phyloP scores from a whole-genome alignment of 495 filamentous ascomycete species.

The Diplogelasinospora grovesii region DNA sequence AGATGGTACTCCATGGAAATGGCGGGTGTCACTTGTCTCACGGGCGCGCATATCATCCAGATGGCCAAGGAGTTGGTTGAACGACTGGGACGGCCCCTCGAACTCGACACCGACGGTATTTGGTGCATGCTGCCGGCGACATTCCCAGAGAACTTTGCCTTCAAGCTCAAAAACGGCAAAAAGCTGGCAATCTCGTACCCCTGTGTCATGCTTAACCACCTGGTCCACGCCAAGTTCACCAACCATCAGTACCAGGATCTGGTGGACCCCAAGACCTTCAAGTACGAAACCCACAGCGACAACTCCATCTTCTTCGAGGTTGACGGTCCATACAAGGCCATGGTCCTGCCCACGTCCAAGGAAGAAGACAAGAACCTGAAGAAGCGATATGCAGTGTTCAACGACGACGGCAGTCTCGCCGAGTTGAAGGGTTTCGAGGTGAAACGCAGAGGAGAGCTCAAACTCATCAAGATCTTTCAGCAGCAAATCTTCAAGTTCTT shows the following conservation, averaged over 20 bases:
- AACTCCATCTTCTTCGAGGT: conserved; percentile 99
- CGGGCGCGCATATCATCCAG: conserved; percentile 95
- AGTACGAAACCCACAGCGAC: conserved; percentile 92
- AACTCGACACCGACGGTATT: conserved; percentile 99
- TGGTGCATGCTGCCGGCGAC: conserved; percentile 99
- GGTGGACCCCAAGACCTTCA: conserved; percentile 68
- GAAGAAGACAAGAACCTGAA: conserved; percentile 99
- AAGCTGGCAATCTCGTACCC: conserved; percentile 93
- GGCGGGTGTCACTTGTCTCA: conserved; percentile 97
- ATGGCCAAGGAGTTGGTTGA: conserved; percentile 93
- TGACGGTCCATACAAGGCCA: conserved; percentile 93
- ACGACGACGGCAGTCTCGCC: conserved; percentile 92
- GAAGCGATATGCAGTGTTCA: conserved; percentile 98
- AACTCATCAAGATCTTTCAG: conserved; percentile 99
- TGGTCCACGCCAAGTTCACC: conserved; percentile 91
- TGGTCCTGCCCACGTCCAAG: conserved; percentile 95
- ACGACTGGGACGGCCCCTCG: conserved; percentile 83
- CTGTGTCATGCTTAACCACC: conserved; percentile 98
- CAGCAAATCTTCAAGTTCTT: conserved; percentile 99
- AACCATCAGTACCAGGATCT: conserved; percentile 96
- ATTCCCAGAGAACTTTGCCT: conserved; percentile 95
- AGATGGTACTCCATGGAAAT: conserved; percentile 99
- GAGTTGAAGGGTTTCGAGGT: conserved; percentile 98
- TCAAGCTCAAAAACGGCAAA: conserved; percentile 90
- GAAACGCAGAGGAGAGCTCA: conserved; percentile 95